These are phyloP conservation scores for Raffaelea deltoideospora DNA, from an alignment of 2,329 filamentous ascomycete species.

Conservation along the genomic window DNA sequence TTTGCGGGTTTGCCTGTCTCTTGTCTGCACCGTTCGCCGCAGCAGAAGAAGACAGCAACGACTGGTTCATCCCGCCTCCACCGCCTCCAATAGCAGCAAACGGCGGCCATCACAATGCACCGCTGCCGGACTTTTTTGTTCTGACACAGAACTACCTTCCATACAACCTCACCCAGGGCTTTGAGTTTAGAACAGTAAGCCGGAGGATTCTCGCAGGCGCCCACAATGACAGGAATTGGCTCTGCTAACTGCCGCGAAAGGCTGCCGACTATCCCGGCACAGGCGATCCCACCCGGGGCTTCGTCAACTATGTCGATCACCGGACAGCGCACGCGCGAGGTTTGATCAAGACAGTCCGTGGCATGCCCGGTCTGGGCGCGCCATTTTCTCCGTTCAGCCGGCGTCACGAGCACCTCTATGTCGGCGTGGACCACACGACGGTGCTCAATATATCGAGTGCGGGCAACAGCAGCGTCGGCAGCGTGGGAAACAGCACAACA, in stretches of 20 bases:
- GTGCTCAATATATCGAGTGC: conserved; percentile 6
- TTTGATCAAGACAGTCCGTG: conserved; percentile 18
- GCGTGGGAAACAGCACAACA: no score
- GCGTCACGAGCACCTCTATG: conserved; percentile 18
- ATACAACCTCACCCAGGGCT: neutral
- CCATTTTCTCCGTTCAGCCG: neutral
- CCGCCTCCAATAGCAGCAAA: no score
- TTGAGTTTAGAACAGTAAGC: neutral
- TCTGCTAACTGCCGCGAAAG: neutral
- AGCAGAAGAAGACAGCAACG: no score
- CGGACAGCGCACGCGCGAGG: conserved; percentile 20
- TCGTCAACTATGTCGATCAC: conserved; percentile 20
- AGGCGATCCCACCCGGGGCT: conserved; percentile 10
- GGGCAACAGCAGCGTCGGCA: neutral
- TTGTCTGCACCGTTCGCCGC: no score
- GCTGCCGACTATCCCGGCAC: conserved; percentile 7
- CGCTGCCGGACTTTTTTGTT: neutral
- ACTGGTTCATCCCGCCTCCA: no score
- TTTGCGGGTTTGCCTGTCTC: no score
- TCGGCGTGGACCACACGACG: conserved; percentile 26
- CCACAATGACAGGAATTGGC: no score
- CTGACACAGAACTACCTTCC: neutral
- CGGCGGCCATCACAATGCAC: neutral
- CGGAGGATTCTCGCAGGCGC: no score
- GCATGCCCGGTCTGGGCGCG: neutral